phyloP scores from a whole-genome alignment of 495 filamentous ascomycete genomes.

The Podospora pseudocomata region DNA sequence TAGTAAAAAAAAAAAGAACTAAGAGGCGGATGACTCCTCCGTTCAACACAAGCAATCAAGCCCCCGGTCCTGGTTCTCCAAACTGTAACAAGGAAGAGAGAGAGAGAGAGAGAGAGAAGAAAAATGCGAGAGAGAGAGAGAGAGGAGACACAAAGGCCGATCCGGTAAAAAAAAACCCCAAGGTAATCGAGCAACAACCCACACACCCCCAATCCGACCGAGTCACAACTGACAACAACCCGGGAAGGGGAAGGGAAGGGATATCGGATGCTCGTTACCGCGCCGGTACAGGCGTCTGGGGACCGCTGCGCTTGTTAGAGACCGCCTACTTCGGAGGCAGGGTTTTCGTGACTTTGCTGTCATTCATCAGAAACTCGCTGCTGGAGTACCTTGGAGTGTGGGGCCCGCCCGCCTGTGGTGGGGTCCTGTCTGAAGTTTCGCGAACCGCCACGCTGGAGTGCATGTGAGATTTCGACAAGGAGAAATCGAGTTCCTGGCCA shows the following conservation, averaged over 20 bases:
- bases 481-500: background rate
- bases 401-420: background rate
- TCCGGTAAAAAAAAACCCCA: background rate
- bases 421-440: background rate
- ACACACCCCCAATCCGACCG: background rate
- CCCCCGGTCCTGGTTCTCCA: background rate
- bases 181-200: background rate
- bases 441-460: conserved; percentile 21
- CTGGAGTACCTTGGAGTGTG: background rate
- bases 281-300: background rate
- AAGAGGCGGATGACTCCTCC: background rate
- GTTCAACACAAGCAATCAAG: background rate
- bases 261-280: background rate
- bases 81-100: background rate
- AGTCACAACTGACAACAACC: conserved; percentile 1
- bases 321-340: conserved; percentile 32
- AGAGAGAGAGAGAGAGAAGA: no score
- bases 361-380: background rate
- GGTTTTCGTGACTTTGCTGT: conserved; percentile 20
- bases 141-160: background rate
- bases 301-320: background rate
- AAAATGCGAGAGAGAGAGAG: background rate
- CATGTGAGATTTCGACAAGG: conserved; percentile 3
- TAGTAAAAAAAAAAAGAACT: background rate
- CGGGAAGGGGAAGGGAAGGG: background rate